Conservation (phyloP, 2,329 filamentous ascomycete species). For the Alternaria hordeiaustralica region DNA sequence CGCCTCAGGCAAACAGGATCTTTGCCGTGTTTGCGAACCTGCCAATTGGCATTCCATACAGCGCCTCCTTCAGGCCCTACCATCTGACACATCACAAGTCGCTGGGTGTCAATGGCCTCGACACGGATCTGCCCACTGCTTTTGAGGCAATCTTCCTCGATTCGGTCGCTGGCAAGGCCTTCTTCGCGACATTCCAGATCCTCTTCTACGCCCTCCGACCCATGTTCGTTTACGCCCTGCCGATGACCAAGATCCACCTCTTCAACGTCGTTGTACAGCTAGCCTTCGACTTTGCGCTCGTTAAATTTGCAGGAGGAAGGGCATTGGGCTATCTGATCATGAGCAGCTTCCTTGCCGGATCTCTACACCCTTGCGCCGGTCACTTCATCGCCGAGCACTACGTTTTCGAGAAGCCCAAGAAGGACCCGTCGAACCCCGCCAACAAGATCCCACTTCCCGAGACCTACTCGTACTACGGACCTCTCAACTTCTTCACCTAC, state of each 20-base stretch:
- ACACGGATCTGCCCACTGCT: constrained; percentile 92
- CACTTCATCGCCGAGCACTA: constrained; percentile 98
- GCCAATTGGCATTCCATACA: constrained; percentile 94
- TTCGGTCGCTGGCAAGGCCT: constrained; percentile 93
- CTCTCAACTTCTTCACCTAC: constrained; percentile 90
- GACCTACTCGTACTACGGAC: constrained; percentile 96
- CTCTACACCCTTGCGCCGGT: constrained; percentile 89
- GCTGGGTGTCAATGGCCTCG: constrained; percentile 91
- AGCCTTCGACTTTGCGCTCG: constrained; percentile 75
- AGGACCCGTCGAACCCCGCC: constrained; percentile 62
- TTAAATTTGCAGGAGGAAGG: constrained; percentile 65
- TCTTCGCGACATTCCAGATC: constrained; percentile 99
- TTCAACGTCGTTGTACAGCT: constrained; percentile 82
- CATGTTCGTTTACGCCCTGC: constrained; percentile 90
- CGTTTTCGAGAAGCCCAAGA: constrained; percentile 58
- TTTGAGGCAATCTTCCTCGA: constrained; percentile 92
- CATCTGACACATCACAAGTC: constrained; percentile 99
- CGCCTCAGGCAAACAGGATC: constrained; percentile 77
- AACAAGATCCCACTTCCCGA: constrained; percentile 71
- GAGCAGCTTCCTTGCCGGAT: constrained; percentile 91
- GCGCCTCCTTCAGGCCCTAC: constrained; percentile 95
- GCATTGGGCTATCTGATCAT: constrained; percentile 83
- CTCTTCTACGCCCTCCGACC: constrained; percentile 97
- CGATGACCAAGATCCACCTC: constrained; percentile 83
- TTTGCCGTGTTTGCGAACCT: constrained; percentile 94